Percentiles rank a stretch among this genome's conserved stretches.
phyloP scores from a whole-genome alignment of 345 rosid species.

The Gossypium herbaceum region DNA sequence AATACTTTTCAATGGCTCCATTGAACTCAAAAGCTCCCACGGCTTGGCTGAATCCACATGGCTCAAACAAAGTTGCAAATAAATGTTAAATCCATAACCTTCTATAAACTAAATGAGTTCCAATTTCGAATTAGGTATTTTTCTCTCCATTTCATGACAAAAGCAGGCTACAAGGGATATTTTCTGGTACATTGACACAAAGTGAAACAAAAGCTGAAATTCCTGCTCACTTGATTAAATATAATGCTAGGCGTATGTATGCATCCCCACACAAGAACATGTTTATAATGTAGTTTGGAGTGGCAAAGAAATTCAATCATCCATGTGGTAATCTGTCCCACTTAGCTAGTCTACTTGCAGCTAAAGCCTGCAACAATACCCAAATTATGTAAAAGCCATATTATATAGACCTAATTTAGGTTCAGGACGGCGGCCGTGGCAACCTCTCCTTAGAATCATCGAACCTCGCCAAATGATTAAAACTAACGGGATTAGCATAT shows the following conservation, averaged over 20 bases:
- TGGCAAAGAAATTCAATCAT: background rate
- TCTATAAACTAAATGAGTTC: background rate
- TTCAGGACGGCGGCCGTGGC: background rate
- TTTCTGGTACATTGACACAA: background rate
- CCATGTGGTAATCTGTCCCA: background rate
- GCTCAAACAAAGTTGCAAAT: background rate
- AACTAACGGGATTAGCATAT: constrained; percentile 12
- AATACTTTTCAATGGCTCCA: background rate
- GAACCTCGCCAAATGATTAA: constrained; percentile 21
- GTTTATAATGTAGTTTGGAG: background rate
- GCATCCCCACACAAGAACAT: background rate
- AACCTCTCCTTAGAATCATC: constrained; percentile 21
- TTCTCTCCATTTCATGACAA: background rate
- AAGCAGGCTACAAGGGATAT: background rate
- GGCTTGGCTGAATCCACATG: constrained; percentile 8
- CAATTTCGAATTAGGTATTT: background rate
- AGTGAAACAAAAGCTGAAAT: background rate
- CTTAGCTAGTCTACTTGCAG: background rate
- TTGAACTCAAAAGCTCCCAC: background rate
- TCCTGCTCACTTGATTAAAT: no score
- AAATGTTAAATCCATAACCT: background rate
- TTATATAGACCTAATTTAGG: background rate
- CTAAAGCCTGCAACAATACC: background rate
- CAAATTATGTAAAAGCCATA: background rate
- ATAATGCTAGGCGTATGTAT: background rate